These are phyloP conservation scores for Oryza australiensis DNA, from an alignment of 176 grass and related monocot genomes.

Conservation along the genomic window DNA sequence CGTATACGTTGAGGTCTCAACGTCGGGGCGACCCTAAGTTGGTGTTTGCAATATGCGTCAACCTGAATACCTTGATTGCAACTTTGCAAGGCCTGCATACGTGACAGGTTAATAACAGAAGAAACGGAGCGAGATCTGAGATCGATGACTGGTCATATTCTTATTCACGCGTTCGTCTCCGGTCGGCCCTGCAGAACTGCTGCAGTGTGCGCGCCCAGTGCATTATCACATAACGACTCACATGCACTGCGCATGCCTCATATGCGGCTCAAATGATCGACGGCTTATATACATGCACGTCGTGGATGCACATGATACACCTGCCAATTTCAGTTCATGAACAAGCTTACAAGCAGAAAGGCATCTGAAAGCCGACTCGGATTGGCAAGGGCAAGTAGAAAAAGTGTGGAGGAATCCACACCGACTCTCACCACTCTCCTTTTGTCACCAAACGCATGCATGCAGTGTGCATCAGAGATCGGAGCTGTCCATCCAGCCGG, in stretches of 20 bases:
- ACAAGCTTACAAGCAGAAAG: not conserved
- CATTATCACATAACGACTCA: slow-evolving; percentile 16
- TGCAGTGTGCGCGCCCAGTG: not conserved
- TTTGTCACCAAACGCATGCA: slow-evolving; percentile 10
- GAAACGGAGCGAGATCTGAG: not conserved
- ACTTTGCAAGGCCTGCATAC: not conserved
- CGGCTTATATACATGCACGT: not conserved
- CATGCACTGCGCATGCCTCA: not conserved
- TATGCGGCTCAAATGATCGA: not conserved
- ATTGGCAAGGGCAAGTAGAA: not conserved
- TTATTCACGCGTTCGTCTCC: not conserved
- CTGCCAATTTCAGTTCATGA: not conserved
- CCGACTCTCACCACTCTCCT: slow-evolving; percentile 1
- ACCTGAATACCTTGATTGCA: not conserved
- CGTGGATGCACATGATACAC: slow-evolving; percentile 6
- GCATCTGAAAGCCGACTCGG: not conserved
- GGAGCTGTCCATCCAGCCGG: slow-evolving; percentile 24
- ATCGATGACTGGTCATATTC: not conserved
- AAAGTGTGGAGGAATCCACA: slow-evolving; percentile 29
- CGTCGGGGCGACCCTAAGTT: not conserved
- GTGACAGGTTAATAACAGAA: not conserved
- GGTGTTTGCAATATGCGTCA: not conserved
- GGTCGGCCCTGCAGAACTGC: not conserved
- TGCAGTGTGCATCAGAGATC: not conserved
- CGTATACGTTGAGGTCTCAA: not conserved